Conservation (phyloP, 2,329 filamentous ascomycete species). For the Penicillium sp. region DNA sequence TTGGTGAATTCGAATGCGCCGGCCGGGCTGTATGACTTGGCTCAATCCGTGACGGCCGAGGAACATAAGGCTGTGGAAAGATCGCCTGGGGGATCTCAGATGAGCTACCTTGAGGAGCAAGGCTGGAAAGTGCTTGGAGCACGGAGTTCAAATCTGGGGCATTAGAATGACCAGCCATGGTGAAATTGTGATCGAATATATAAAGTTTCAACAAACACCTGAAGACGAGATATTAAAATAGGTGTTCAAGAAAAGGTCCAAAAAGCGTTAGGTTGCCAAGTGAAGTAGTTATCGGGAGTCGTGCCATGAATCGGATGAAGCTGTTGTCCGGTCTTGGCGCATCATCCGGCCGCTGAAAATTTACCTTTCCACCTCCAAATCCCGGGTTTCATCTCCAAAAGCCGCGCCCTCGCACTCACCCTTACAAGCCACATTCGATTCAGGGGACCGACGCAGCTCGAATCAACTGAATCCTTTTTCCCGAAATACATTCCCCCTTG, state of each 20-base stretch:
- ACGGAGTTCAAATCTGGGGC: conserved; percentile 42
- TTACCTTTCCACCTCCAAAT: conserved; percentile 23
- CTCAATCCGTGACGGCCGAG: background rate
- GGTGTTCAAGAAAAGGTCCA: background rate
- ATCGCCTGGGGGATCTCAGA: background rate
- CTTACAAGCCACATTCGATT: background rate
- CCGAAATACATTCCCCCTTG: background rate
- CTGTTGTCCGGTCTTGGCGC: conserved; percentile 23
- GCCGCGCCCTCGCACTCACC: conserved; percentile 9
- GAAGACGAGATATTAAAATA: background rate
- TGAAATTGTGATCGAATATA: background rate
- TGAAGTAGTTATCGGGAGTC: conserved; percentile 10
- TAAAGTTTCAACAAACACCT: background rate
- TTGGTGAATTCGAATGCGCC: conserved; percentile 4
- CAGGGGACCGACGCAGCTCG: background rate
- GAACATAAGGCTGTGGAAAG: background rate
- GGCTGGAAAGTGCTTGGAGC: conserved; percentile 42
- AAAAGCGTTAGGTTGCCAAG: background rate
- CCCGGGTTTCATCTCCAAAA: conserved; percentile 3
- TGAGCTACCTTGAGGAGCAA: conserved; percentile 23
- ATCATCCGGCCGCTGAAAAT: conserved; percentile 25
- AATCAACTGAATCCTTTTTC: background rate
- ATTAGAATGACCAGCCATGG: conserved; percentile 24
- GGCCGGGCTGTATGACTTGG: background rate
- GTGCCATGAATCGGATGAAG: conserved; percentile 1